A percentile compares a stretch with the other conserved stretches of the same genome.
These are phyloP conservation scores for Trametes coccinea DNA, from an alignment of 768 basidiomycete genomes.

Conservation along the genomic window DNA sequence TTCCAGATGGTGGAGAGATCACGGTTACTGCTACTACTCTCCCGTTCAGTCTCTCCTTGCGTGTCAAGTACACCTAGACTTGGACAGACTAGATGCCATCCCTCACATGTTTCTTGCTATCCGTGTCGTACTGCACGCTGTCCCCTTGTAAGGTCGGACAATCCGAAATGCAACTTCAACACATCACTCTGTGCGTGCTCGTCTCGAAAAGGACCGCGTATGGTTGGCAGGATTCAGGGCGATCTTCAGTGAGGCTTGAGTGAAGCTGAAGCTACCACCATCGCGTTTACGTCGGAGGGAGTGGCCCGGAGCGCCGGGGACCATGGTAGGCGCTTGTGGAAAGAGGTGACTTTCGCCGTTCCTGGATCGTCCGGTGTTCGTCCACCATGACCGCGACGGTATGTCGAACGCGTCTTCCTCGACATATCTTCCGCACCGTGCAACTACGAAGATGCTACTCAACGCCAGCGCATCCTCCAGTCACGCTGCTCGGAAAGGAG, in stretches of 20 bases:
- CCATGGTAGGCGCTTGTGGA: no score
- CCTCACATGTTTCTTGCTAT: constrained; percentile 8
- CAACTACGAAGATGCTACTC: constrained; percentile 15
- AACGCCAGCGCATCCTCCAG: not conserved
- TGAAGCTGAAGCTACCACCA: no score
- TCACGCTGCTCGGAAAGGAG: constrained; percentile 40
- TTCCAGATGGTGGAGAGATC: constrained; percentile 74
- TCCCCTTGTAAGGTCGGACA: constrained; percentile 1
- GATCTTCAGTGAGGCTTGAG: no score
- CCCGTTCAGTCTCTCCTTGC: constrained; percentile 81
- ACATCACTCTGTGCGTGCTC: no score
- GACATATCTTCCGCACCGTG: constrained; percentile 1
- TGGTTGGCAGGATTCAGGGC: no score
- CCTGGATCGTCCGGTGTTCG: not conserved
- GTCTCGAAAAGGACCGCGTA: no score
- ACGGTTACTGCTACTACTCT: constrained; percentile 86
- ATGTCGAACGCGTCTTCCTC: constrained; percentile 2
- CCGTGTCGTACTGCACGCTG: not conserved
- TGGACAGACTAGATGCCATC: not conserved
- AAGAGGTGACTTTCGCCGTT: no score
- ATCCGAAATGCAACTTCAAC: not conserved
- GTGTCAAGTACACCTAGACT: constrained; percentile 53
- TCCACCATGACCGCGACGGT: constrained; percentile 6
- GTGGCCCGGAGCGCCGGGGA: not conserved
- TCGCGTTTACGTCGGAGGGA: no score